phyloP scores from a whole-genome alignment of 148 eudicot genomes.

The Linanthus parryae region DNA sequence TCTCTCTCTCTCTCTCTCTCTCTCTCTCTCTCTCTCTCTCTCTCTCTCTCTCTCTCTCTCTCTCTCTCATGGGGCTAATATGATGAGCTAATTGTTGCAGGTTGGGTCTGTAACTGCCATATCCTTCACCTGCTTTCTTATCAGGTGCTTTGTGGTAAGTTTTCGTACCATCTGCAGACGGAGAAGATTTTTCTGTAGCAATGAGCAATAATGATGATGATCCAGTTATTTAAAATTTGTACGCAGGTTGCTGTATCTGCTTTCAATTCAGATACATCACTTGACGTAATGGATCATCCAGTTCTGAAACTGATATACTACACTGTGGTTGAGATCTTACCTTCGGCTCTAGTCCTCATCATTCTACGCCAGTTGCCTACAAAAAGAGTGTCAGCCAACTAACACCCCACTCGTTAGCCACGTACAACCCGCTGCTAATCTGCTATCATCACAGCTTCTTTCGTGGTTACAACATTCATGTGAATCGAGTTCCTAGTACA shows the following conservation, averaged over 20 bases:
- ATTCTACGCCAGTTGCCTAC: constrained; percentile 85
- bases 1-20: no score
- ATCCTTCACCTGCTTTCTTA: constrained; percentile 73
- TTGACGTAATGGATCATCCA: constrained; percentile 83
- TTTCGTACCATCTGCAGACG: constrained; percentile 3
- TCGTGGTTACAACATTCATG: no score
- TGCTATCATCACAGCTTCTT: no score
- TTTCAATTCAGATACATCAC: constrained; percentile 67
- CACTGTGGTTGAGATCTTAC: constrained; percentile 90
- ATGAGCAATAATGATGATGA: no score
- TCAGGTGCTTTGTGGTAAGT: constrained; percentile 82
- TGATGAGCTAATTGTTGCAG: constrained; percentile 38
- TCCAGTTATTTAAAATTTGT: no score
- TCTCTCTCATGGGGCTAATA: no score
- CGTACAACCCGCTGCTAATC: no score
- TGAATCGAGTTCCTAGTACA: no score
- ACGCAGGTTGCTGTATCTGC: constrained; percentile 85
- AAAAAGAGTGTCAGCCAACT: constrained; percentile 60
- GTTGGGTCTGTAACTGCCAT: constrained; percentile 89
- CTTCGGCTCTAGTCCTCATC: constrained; percentile 85
- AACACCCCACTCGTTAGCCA: constrained; percentile 63
- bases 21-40: no score
- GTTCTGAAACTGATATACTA: constrained; percentile 69
- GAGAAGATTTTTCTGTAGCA: background rate
- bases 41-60: no score